Base-by-base conservation (phyloP, 352 stramenopile species). In the Globisporangium lucens region DNA sequence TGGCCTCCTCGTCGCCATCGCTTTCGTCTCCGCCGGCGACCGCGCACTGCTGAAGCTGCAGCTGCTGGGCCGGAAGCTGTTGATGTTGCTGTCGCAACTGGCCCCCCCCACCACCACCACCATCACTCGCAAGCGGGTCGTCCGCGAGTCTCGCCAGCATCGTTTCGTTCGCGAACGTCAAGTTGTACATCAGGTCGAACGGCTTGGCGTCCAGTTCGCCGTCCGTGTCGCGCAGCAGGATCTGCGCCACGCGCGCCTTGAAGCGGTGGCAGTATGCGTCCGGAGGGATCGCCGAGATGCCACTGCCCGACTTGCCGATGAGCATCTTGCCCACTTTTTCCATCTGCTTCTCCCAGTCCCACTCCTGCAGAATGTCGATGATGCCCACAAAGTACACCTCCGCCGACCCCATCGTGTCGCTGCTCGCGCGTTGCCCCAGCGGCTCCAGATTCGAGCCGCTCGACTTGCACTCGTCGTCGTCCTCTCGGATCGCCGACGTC, bases 311-410 rank as follows among this genome's bases (percentile, higher is more conserved):
- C 59, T 93, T 91, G 22, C 83, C 81, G 12, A 90, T 70, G 47
- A 91, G 62, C 65, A 88, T 79, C 73, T 93, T 93, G n/a, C 79
- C 82, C 15, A 84, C 73, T 36, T 89, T 88, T 56, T 93, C 85
- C 52, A 89, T 68, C 67, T 89, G 80, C 68, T 93, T 93, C 53
- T 89, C 83, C 80, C 79, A 91, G 65, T 90, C 85, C 83, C 86
- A 95, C 66, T 92, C 77, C 63, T 95, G 87, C 6, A 95, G 53
- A 52, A 95, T 93, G 72, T 95, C 87, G 43, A 95, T 95, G 55
- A 95, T 91, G 10, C 87, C 87, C 5, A 95, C 75, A 63, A 89
- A 92, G 60, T 95, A 95, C 47, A 93, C 76, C 66, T 91, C 83
- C 4, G 79, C 71, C 43, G 29, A 71, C 68, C 7, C 58, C 33